phyloP scores from a whole-genome alignment of 1,139 yeast genomes.

The Sugiyamaella novakii region DNA sequence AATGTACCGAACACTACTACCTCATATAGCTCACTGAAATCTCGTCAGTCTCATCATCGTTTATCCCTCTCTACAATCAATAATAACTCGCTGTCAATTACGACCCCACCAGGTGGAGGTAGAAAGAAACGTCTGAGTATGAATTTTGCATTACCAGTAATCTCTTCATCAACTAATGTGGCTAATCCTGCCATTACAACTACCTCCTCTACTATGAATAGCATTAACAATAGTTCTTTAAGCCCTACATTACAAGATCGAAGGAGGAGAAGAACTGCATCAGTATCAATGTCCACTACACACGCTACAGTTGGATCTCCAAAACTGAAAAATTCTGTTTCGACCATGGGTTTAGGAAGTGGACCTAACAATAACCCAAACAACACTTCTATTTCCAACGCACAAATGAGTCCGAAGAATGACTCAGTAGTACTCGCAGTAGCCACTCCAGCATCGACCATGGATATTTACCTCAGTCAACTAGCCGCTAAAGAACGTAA shows the following conservation, averaged over 20 bases:
- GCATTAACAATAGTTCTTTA: not conserved
- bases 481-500: conserved; percentile 43
- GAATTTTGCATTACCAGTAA: conserved; percentile 36
- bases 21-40: not conserved
- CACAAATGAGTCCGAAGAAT: not conserved
- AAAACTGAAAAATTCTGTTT: not conserved
- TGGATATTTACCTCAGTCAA: conserved; percentile 35
- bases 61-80: conserved; percentile 8
- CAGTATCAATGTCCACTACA: not conserved
- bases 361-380: not conserved
- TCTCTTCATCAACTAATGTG: conserved; percentile 18
- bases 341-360: not conserved
- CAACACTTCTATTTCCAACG: not conserved
- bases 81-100: conserved; percentile 5
- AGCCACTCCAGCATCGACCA: conserved; percentile 7
- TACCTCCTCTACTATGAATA: not conserved
- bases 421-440: not conserved
- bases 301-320: conserved; percentile 3
- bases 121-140: conserved; percentile 36
- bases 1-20: not conserved
- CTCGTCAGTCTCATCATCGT: conserved; percentile 15
- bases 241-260: conserved; percentile 4
- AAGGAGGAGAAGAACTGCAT: conserved; percentile 1
- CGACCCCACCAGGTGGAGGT: conserved; percentile 23
- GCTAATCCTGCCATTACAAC: not conserved